phyloP scores from a whole-genome alignment of 1,139 yeast genomes.

The Suhomyces ambrosiae region DNA sequence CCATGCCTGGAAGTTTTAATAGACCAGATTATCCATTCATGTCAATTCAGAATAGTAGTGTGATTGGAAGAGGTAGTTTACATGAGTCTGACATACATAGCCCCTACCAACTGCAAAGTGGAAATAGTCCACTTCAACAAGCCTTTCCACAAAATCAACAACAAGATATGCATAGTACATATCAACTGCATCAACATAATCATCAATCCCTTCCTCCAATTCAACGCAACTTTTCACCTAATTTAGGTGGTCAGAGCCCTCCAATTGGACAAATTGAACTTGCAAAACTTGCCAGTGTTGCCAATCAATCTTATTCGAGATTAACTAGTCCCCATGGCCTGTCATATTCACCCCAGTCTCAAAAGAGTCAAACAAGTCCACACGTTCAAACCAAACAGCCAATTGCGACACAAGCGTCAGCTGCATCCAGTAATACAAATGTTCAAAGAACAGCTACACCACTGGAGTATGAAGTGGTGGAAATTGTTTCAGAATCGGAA shows the following conservation, averaged over 20 bases:
- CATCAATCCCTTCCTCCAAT: background rate
- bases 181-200: background rate
- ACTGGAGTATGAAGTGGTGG: background rate
- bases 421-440: background rate
- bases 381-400: too few relatives aligned
- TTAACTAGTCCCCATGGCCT: background rate
- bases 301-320: background rate
- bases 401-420: too few relatives aligned
- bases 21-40: slow-evolving; percentile 1
- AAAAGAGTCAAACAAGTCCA: too few relatives aligned
- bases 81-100: background rate
- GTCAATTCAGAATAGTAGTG: background rate
- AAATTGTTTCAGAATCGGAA: background rate
- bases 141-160: background rate
- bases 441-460: background rate
- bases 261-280: background rate
- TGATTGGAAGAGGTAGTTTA: background rate
- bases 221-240: background rate
- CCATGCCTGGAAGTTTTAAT: background rate
- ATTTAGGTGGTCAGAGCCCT: background rate
- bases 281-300: slow-evolving; percentile 1
- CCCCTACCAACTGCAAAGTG: background rate
- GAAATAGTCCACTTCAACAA: background rate
- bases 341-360: too few relatives aligned
- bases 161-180: background rate